These are phyloP conservation scores for Colletotrichum tropicicola DNA, from an alignment of 2,329 filamentous ascomycete species.

Conservation along the genomic window DNA sequence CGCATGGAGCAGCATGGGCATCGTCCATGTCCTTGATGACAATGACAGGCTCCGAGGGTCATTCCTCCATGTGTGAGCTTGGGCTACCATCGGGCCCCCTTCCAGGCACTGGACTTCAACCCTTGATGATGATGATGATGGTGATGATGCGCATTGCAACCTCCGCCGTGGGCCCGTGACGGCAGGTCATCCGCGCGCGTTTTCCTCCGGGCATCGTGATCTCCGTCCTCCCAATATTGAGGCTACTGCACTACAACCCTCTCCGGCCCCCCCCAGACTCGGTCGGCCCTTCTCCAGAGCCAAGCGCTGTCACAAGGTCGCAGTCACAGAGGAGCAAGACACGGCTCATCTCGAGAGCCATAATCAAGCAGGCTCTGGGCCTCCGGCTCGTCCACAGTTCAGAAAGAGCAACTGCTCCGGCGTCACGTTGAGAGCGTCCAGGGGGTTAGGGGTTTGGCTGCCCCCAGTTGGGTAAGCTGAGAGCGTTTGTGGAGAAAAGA, in stretches of 20 bases:
- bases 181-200: background rate
- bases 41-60: background rate
- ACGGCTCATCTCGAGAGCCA: background rate
- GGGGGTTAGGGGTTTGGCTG: too few species aligned
- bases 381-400: background rate
- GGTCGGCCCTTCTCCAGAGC: conserved; percentile 24
- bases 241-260: conserved; percentile 25
- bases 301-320: conserved; percentile 24
- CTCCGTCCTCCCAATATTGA: background rate
- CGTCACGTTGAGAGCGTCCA: background rate
- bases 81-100: conserved; percentile 3
- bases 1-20: background rate
- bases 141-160: conserved; percentile 3
- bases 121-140: background rate
- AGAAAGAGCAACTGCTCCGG: background rate
- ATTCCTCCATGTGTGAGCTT: background rate
- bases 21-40: background rate
- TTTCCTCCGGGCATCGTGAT: background rate
- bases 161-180: conserved; percentile 6
- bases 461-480: background rate
- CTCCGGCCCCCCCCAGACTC: background rate
- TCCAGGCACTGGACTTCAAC: background rate
- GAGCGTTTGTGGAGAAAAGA: background rate
- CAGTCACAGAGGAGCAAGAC: background rate
- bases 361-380: background rate